A percentile compares a stretch with the other conserved stretches of the same genome.
These are phyloP conservation scores for Didymella lethalis DNA, from an alignment of 2,329 filamentous ascomycete genomes.

Conservation along the genomic window DNA sequence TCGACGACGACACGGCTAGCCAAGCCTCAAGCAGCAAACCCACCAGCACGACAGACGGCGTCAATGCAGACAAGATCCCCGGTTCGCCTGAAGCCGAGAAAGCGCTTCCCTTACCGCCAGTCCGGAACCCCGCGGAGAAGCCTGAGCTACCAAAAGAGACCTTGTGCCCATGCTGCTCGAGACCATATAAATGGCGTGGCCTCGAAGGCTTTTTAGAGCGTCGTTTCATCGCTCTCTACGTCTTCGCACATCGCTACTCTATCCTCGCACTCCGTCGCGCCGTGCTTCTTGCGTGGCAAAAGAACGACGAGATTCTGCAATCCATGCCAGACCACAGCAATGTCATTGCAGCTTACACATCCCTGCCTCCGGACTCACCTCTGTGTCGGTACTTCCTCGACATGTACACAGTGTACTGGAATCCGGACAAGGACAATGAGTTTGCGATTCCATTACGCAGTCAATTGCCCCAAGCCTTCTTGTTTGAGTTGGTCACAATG, in stretches of 20 bases:
- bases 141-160: slow-evolving; percentile 48
- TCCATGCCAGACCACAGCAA: slow-evolving; percentile 50
- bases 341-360: slow-evolving; percentile 47
- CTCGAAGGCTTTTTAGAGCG: slow-evolving; percentile 49
- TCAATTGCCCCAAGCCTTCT: slow-evolving; percentile 45
- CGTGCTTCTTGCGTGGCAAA: slow-evolving; percentile 47
- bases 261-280: slow-evolving; percentile 45
- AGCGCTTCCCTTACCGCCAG: slow-evolving; percentile 29
- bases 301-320: slow-evolving; percentile 47
- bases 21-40: slow-evolving; percentile 22
- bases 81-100: slow-evolving; percentile 43
- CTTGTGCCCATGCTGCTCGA: slow-evolving; percentile 46
- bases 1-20: slow-evolving; percentile 41
- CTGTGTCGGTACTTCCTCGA: slow-evolving; percentile 48
- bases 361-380: slow-evolving; percentile 40
- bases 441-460: slow-evolving; percentile 41
- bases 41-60: slow-evolving; percentile 23
- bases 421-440: slow-evolving; percentile 45
- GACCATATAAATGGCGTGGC: slow-evolving; percentile 48
- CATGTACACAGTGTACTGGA: slow-evolving; percentile 50
- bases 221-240: slow-evolving; percentile 47
- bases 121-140: slow-evolving; percentile 44
- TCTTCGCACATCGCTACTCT: slow-evolving; percentile 45
- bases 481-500: slow-evolving; percentile 46
- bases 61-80: slow-evolving; percentile 41